Evolutionary conservation across 805 yeast genomes (phyloP), one percentile per base, ranked within the genome.

Genomic region (Cyberlindnera mycetangii): DNA sequence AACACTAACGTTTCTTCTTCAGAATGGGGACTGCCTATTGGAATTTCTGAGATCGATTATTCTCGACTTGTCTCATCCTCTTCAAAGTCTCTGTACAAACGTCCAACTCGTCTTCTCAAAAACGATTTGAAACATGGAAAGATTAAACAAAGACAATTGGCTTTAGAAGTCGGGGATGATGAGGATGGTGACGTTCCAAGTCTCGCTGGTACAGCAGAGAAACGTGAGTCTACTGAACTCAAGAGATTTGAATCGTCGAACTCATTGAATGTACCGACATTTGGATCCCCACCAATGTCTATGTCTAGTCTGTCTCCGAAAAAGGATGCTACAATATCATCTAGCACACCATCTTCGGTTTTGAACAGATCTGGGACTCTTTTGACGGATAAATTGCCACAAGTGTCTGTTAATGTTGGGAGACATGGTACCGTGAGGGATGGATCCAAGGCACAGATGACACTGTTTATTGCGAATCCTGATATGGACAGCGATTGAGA

Each of bases 161-260:
- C 90, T 2, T 76, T 84, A 19, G 93, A 85, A 60, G 81, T 85
- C 30, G 90, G 83, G 50, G 88, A 83, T 43, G 77, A 71, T 27
- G 87, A 79, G 19, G 59, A 55, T 6, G 51, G 38, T 16, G 41
- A 39, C 19, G 30, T 35, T 21, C 25, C 18, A 16, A 15, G 32
- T 19, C 5, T 39, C 34, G 5, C 20, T 20, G 20, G 19, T n/a
- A n/a, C 24, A 20, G 8, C 16, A 2, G 49, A 41, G 11, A 35
- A 35, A 17, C 41, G 56, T 19, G 52, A 45, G 4, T 51, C 56
- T 4, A 22, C 19, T 1, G 60, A 56, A 30, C 32, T 53, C 21
- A 48, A 48, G 15, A 42, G 58, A 37, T 44, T 45, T 7, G 53
- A 52, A 22, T 43, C 52, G 3, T 24, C 39, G 4, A 41, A 11